Percentiles rank a stretch among this genome's conserved stretches.
Evolutionary conservation across 768 basidiomycete genomes (phyloP).

Genomic region (Candolleomyces eurysporus): DNA sequence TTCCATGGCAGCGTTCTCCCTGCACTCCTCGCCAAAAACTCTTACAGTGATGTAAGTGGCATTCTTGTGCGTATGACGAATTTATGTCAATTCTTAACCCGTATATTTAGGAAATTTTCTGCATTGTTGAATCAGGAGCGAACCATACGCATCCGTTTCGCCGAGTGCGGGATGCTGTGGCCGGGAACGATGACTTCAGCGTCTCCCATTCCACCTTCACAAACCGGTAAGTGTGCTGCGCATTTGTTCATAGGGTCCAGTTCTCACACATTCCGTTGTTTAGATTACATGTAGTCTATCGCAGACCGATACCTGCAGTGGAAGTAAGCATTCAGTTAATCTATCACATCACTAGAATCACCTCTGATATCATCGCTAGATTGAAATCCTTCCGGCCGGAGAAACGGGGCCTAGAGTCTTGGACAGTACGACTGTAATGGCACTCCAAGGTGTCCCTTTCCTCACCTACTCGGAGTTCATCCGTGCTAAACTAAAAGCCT

Average conservation of each 20-base stretch:
- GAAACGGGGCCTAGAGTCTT: slow-evolving; percentile 78
- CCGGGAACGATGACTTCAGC: slow-evolving; percentile 61
- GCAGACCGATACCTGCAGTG: slow-evolving; percentile 71
- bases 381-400: slow-evolving; percentile 81
- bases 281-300: slow-evolving; percentile 75
- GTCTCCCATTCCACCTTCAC: slow-evolving; percentile 82
- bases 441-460: slow-evolving; percentile 71
- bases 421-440: slow-evolving; percentile 65
- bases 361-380: slow-evolving; percentile 37
- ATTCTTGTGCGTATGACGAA: slow-evolving; percentile 4
- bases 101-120: slow-evolving; percentile 69
- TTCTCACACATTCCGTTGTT: slow-evolving; percentile 1
- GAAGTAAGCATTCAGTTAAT: slow-evolving; percentile 48
- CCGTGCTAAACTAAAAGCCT: slow-evolving; percentile 79
- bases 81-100: slow-evolving; percentile 2
- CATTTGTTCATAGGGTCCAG: slow-evolving; percentile 2
- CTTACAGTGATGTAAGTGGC: slow-evolving; percentile 61
- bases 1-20: slow-evolving; percentile 77
- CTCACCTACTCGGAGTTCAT: slow-evolving; percentile 84
- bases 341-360: slow-evolving; percentile 6
- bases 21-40: slow-evolving; percentile 63
- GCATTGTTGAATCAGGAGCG: slow-evolving; percentile 77
- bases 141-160: slow-evolving; percentile 68
- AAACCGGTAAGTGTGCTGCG: slow-evolving; percentile 54
- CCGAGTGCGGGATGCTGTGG: slow-evolving; percentile 72